Conservation (phyloP, 2,329 filamentous ascomycete genomes). For the Beauveria scarabaeidicola region DNA sequence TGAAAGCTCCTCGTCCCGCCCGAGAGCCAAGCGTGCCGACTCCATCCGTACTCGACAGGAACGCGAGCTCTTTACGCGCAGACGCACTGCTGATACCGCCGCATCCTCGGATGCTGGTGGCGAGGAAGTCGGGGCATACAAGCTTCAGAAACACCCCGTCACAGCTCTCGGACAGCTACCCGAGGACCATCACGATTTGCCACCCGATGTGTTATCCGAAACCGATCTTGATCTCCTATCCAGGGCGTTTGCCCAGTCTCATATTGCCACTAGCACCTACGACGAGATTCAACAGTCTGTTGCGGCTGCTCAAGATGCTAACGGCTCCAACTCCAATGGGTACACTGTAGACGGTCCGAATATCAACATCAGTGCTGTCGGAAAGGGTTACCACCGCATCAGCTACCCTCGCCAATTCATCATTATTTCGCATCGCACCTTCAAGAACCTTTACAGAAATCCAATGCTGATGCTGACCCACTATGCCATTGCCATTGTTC, state of each 20-base stretch:
- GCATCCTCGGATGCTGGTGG: constrained; percentile 49
- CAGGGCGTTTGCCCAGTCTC: constrained; percentile 64
- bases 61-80: constrained; percentile 79
- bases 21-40: constrained; percentile 61
- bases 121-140: constrained; percentile 42
- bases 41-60: constrained; percentile 85
- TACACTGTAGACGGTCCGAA: constrained; percentile 38
- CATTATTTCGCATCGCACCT: constrained; percentile 84
- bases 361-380: constrained; percentile 48
- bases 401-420: constrained; percentile 74
- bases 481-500: constrained; percentile 90
- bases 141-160: constrained; percentile 38
- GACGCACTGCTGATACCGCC: constrained; percentile 55
- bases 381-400: constrained; percentile 75
- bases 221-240: constrained; percentile 81
- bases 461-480: constrained; percentile 98
- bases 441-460: constrained; percentile 95
- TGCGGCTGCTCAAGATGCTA: constrained; percentile 54
- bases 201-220: constrained; percentile 48
- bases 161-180: constrained; percentile 45
- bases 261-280: constrained; percentile 63
- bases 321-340: constrained; percentile 52
- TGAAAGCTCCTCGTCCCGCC: constrained; percentile 54
- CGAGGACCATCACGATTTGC: constrained; percentile 62
- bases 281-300: constrained; percentile 73